These are phyloP conservation scores for Zizania latifolia DNA, from an alignment of 176 grass and related monocot species.

Conservation along the genomic window DNA sequence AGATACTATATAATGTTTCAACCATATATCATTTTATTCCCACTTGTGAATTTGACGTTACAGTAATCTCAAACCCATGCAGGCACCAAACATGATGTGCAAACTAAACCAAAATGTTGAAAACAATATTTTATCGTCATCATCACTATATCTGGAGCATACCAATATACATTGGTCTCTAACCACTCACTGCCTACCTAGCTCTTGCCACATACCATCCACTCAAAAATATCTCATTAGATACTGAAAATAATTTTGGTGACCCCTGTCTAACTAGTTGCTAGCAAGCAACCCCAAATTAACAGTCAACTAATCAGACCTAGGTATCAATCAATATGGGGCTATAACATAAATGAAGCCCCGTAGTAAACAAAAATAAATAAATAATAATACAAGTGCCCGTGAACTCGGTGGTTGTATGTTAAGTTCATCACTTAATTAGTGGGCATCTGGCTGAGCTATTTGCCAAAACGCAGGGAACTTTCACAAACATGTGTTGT, in stretches of 20 bases:
- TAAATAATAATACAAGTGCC: background rate
- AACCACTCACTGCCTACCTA: background rate
- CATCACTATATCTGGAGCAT: slow-evolving; percentile 24
- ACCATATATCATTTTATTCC: background rate
- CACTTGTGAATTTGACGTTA: background rate
- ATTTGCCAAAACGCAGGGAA: background rate
- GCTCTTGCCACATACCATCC: slow-evolving; percentile 4
- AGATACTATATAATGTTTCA: background rate
- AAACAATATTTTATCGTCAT: slow-evolving; percentile 17
- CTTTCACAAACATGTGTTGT: slow-evolving; percentile 14
- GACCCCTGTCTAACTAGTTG: slow-evolving; percentile 8
- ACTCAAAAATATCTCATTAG: slow-evolving; percentile 1
- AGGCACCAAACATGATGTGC: background rate
- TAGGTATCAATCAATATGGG: slow-evolving; percentile 1
- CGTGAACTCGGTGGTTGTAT: background rate
- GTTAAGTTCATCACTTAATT: slow-evolving; percentile 1
- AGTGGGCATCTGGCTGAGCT: background rate
- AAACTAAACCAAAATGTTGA: background rate
- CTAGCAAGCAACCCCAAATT: slow-evolving; percentile 12
- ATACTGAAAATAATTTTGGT: background rate
- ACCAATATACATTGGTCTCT: background rate
- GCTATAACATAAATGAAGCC: slow-evolving; percentile 34
- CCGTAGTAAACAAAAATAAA: background rate
- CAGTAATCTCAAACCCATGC: background rate
- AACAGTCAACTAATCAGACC: slow-evolving; percentile 9